phyloP scores from a whole-genome alignment of 495 filamentous ascomycete species.

The Podospora conica region DNA sequence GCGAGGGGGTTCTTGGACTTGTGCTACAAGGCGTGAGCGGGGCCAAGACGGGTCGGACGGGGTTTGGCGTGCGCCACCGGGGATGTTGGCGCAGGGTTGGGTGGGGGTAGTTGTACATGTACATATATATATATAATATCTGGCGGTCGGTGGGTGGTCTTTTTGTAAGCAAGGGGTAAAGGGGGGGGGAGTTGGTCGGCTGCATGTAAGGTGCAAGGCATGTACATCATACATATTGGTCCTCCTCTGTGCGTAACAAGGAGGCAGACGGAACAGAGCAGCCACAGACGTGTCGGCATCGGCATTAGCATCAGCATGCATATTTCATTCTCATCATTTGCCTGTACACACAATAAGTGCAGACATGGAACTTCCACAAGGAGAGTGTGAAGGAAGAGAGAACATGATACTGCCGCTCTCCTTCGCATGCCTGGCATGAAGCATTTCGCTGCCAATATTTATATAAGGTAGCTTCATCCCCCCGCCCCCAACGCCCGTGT shows the following conservation, averaged over 20 bases:
- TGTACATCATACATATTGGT: background rate
- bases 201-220: background rate
- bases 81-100: no score
- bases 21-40: conserved; percentile 77
- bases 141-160: background rate
- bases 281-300: background rate
- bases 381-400: background rate
- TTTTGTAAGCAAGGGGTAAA: background rate
- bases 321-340: background rate
- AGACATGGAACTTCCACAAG: background rate
- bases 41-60: background rate
- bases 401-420: background rate
- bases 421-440: background rate
- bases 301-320: background rate
- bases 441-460: background rate
- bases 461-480: background rate
- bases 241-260: background rate
- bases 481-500: background rate
- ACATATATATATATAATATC: background rate
- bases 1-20: conserved; percentile 91
- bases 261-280: background rate
- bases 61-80: no score
- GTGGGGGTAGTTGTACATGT: background rate
- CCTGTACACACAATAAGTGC: background rate
- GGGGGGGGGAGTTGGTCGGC: background rate